Evolutionary conservation across 2,329 filamentous ascomycete genomes (phyloP).

Genomic region (Cadophora luteo-olivacea): DNA sequence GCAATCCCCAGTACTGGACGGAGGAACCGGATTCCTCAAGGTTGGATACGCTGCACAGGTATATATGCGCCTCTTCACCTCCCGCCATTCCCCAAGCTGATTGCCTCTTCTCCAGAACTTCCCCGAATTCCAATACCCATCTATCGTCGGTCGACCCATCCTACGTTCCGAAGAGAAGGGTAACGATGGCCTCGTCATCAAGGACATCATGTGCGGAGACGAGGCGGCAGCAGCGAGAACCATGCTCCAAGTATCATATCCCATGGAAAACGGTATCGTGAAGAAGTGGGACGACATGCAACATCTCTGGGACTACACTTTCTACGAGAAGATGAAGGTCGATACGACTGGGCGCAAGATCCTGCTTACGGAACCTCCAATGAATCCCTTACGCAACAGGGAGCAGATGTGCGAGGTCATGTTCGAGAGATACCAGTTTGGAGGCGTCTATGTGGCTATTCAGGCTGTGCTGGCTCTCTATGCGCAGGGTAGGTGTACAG

Average conservation of each 20-base stretch:
- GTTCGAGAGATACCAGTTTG: constrained; percentile 97
- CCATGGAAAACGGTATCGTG: constrained; percentile 99
- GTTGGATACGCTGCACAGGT: constrained; percentile 96
- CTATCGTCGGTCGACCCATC: constrained; percentile 97
- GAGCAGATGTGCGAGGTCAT: constrained; percentile 99
- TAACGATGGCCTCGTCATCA: constrained; percentile 73
- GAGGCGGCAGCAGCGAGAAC: constrained; percentile 94
- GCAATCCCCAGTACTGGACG: constrained; percentile 82
- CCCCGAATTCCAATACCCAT: constrained; percentile 97
- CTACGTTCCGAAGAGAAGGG: constrained; percentile 90
- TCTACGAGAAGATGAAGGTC: constrained; percentile 94
- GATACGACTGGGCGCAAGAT: constrained; percentile 94
- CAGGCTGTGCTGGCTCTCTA: constrained; percentile 96
- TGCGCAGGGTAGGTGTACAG: constrained; percentile 75
- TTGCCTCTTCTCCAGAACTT: constrained; percentile 73
- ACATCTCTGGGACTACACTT: constrained; percentile 99
- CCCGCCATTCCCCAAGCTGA: constrained; percentile 16
- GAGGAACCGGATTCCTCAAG: constrained; percentile 99
- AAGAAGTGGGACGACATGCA: constrained; percentile 99
- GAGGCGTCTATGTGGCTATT: constrained; percentile 96
- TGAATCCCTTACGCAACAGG: constrained; percentile 96
- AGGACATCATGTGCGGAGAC: constrained; percentile 99
- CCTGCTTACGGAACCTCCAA: constrained; percentile 93
- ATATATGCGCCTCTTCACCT: constrained; percentile 42
- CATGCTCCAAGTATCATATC: constrained; percentile 98